These are phyloP conservation scores for Kodamaea sagamina DNA, from an alignment of 805 yeast species.

Conservation along the genomic window DNA sequence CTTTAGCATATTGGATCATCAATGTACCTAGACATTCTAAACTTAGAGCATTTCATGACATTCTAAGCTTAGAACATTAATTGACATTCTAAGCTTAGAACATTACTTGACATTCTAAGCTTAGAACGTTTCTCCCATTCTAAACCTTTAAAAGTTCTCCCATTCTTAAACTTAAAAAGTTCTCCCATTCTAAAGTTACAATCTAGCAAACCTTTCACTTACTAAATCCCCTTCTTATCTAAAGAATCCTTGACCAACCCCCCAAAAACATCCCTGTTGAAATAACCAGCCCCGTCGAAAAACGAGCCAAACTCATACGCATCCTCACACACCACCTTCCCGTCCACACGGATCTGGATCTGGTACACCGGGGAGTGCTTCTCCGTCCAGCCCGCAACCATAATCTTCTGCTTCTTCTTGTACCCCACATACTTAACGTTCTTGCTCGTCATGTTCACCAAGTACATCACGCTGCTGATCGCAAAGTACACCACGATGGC, in stretches of 20 bases:
- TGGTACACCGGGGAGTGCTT: constrained; percentile 49
- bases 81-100: too few relatives aligned
- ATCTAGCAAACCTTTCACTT: too few relatives aligned
- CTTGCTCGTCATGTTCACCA: constrained; percentile 40
- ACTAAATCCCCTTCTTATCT: constrained; percentile 23
- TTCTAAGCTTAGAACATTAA: too few relatives aligned
- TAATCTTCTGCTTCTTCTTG: constrained; percentile 32
- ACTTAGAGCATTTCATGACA: too few relatives aligned
- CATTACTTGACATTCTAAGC: too few relatives aligned
- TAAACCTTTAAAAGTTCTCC: too few relatives aligned
- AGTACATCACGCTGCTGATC: constrained; percentile 36
- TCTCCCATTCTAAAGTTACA: too few relatives aligned
- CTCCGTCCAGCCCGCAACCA: constrained; percentile 42
- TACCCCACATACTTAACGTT: constrained; percentile 50
- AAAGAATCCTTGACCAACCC: constrained; percentile 23
- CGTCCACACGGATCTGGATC: constrained; percentile 34
- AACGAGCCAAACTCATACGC: constrained; percentile 40
- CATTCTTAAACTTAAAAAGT: too few relatives aligned
- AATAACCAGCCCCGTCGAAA: constrained; percentile 49
- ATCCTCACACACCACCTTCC: constrained; percentile 24
- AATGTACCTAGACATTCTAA: too few relatives aligned
- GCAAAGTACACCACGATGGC: constrained; percentile 41
- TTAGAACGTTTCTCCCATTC: too few relatives aligned
- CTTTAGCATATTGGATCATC: too few relatives aligned
- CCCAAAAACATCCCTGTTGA: constrained; percentile 37